These are phyloP conservation scores for Tricholoma sp. DNA, from an alignment of 768 basidiomycete genomes.

Conservation along the genomic window DNA sequence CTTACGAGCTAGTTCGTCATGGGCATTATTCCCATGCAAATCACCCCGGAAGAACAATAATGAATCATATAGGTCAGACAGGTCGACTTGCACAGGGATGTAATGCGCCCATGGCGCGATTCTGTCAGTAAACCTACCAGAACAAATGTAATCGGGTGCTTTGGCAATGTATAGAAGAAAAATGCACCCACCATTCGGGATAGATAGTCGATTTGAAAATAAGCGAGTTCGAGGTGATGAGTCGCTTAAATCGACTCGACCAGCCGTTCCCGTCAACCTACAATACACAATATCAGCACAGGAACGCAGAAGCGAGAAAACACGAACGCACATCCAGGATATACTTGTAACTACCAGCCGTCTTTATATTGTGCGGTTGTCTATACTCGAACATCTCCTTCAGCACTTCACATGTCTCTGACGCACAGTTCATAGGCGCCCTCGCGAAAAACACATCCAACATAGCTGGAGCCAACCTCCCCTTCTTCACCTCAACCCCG, in stretches of 20 bases:
- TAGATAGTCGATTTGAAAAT: slow-evolving; percentile 62
- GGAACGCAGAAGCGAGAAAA: not conserved
- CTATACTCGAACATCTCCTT: slow-evolving; percentile 42
- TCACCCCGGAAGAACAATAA: slow-evolving; percentile 69
- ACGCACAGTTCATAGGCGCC: slow-evolving; percentile 35
- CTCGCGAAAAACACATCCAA: slow-evolving; percentile 52
- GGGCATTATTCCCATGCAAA: slow-evolving; percentile 43
- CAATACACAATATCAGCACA: not conserved
- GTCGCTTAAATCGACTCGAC: slow-evolving; percentile 58
- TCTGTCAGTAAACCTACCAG: slow-evolving; percentile 44
- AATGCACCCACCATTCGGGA: slow-evolving; percentile 50
- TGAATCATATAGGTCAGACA: slow-evolving; percentile 63
- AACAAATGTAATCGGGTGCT: not conserved
- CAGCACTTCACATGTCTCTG: slow-evolving; percentile 37
- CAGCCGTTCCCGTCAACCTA: slow-evolving; percentile 58
- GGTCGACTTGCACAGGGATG: slow-evolving; percentile 58
- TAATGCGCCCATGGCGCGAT: slow-evolving; percentile 69
- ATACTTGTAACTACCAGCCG: slow-evolving; percentile 54
- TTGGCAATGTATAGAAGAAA: not conserved
- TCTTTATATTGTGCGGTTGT: slow-evolving; percentile 29
- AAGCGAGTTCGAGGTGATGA: slow-evolving; percentile 53
- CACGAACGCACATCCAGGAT: slow-evolving; percentile 45
- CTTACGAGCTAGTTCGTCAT: slow-evolving; percentile 51
- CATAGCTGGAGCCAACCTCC: slow-evolving; percentile 38
- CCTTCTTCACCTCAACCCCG: slow-evolving; percentile 23